Evolutionary conservation across 2,329 filamentous ascomycete species (phyloP).

Genomic region (Ciborinia camelliae): DNA sequence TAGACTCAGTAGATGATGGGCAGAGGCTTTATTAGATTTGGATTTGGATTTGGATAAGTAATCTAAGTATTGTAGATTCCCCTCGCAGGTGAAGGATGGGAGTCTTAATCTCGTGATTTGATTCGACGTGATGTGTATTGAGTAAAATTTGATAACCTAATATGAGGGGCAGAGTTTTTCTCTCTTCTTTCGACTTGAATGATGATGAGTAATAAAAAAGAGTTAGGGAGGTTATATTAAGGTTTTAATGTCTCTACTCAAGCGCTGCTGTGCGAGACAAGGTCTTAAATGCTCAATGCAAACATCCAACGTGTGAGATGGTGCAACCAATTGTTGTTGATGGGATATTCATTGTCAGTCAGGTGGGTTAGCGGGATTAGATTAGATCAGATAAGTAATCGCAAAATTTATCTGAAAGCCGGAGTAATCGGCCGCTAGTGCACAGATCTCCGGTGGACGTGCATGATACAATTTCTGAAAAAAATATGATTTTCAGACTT

Average conservation of each 20-base stretch:
- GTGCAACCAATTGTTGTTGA: too few relatives aligned
- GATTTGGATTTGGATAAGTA: too few relatives aligned
- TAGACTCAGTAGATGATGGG: not conserved
- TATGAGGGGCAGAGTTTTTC: not conserved
- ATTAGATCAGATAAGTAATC: constrained; percentile 7
- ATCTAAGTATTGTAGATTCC: not conserved
- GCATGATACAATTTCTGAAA: not conserved
- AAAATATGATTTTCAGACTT: not conserved
- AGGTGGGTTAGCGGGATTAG: not conserved
- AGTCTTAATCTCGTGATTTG: not conserved
- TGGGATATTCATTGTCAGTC: not conserved
- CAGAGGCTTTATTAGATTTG: too few relatives aligned
- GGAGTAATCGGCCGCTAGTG: constrained; percentile 2
- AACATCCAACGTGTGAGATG: constrained; percentile 3
- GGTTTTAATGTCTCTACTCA: constrained; percentile 1
- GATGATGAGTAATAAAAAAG: not conserved
- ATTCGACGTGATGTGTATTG: not conserved
- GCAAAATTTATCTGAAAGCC: not conserved
- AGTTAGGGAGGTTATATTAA: constrained; percentile 1
- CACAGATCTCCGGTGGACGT: not conserved
- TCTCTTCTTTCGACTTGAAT: not conserved
- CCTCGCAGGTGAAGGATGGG: not conserved
- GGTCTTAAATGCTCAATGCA: too few relatives aligned
- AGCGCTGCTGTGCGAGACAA: constrained; percentile 2
- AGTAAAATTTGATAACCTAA: not conserved